Percentiles rank a stretch among this genome's conserved stretches.
Evolutionary conservation across 2,329 filamentous ascomycete genomes (phyloP).

Genomic region (Trichophyton equinum): DNA sequence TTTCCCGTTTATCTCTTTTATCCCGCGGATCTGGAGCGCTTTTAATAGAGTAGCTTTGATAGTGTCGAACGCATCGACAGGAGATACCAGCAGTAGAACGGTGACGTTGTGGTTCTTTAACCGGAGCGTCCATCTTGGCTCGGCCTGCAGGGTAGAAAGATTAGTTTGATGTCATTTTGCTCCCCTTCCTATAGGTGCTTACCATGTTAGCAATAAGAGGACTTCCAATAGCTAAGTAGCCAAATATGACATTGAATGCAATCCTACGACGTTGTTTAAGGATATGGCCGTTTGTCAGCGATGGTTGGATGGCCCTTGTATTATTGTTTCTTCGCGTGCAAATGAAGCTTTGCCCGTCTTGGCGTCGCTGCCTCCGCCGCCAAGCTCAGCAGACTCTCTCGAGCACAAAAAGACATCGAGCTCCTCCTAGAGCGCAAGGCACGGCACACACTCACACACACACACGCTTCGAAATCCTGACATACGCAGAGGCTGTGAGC

Average conservation of each 20-base stretch:
- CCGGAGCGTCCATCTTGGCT: conserved; percentile 51
- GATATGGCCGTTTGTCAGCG: no score
- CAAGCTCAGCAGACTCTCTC: not conserved
- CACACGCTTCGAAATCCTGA: not conserved
- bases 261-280: not conserved
- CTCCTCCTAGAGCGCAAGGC: not conserved
- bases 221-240: not conserved
- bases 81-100: conserved; percentile 53
- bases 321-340: no score
- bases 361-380: not conserved
- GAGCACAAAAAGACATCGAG: not conserved
- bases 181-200: not conserved
- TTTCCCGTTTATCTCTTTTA: conserved; percentile 29
- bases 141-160: conserved; percentile 14
- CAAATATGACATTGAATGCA: not conserved
- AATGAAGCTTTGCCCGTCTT: not conserved
- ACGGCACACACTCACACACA: no score
- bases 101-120: conserved; percentile 63
- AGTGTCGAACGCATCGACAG: conserved; percentile 43
- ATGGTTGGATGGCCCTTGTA: no score
- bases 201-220: not conserved
- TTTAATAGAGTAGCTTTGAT: conserved; percentile 48
- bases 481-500: not conserved
- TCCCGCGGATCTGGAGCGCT: conserved; percentile 38
- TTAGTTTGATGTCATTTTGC: not conserved